phyloP scores from a whole-genome alignment of 495 filamentous ascomycete genomes.

The Aspergillus olivimuriae region DNA sequence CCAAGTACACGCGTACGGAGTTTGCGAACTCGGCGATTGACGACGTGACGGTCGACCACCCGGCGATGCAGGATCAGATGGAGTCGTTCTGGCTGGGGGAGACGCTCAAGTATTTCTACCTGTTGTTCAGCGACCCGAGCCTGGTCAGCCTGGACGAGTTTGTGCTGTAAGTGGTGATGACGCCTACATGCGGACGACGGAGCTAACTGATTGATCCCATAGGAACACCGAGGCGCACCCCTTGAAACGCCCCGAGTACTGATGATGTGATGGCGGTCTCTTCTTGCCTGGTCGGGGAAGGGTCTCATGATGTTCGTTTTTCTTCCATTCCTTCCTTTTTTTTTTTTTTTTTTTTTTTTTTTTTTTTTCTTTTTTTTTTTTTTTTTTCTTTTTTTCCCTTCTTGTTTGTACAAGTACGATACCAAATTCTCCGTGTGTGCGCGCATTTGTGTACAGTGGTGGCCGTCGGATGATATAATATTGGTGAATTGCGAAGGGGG shows the following conservation, averaged over 20 bases:
- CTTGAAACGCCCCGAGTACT: constrained; percentile 37
- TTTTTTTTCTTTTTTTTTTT: constrained; percentile 5
- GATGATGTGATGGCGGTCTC: no score
- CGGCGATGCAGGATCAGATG: constrained; percentile 38
- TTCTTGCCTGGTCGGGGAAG: no score
- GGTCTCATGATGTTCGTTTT: not conserved
- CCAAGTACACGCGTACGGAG: constrained; percentile 57
- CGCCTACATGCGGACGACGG: not conserved
- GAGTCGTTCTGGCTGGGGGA: constrained; percentile 66
- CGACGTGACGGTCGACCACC: constrained; percentile 57
- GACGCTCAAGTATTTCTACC: constrained; percentile 77
- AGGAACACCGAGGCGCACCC: constrained; percentile 55
- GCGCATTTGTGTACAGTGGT: not conserved
- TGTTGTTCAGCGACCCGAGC: constrained; percentile 64
- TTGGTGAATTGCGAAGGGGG: no score
- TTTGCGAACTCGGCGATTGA: constrained; percentile 66
- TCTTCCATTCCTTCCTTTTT: not conserved
- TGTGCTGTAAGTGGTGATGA: constrained; percentile 53
- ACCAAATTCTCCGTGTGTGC: constrained; percentile 8
- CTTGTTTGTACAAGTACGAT: constrained; percentile 17
- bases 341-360: not conserved
- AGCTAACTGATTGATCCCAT: constrained; percentile 11
- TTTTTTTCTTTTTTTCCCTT: constrained; percentile 4
- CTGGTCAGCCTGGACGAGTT: constrained; percentile 78
- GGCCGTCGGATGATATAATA: not conserved